Evolutionary conservation across 1,284 basidiomycete genomes (phyloP).

Genomic region (Ustilago curta): DNA sequence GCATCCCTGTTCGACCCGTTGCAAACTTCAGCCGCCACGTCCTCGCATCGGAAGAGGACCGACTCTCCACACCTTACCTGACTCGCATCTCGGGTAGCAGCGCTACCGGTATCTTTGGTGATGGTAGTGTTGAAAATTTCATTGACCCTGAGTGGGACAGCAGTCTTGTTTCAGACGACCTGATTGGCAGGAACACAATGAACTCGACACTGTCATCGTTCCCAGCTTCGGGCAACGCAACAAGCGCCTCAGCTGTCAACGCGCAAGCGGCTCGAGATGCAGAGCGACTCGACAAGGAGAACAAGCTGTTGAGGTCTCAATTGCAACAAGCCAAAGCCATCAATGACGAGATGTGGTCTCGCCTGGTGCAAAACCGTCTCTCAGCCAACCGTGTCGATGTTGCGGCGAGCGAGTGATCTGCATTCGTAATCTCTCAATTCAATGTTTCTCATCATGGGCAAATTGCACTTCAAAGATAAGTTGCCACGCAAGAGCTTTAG

Average conservation of each 20-base stretch:
- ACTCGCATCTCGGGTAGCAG: constrained; percentile 28
- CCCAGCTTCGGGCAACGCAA: neutral
- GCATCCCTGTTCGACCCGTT: constrained; percentile 37
- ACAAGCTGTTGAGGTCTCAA: constrained; percentile 47
- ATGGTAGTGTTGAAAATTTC: constrained; percentile 20
- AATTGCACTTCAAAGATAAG: neutral
- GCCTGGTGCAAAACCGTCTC: constrained; percentile 44
- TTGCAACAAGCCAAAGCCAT: constrained; percentile 58
- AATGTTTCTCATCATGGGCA: neutral
- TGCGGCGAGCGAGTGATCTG: constrained; percentile 15
- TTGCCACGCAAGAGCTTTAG: neutral
- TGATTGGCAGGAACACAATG: constrained; percentile 4
- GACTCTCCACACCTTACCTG: constrained; percentile 29
- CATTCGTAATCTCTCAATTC: neutral
- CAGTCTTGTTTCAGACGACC: constrained; percentile 23
- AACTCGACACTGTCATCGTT: neutral
- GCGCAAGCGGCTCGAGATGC: constrained; percentile 12
- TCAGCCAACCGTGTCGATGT: constrained; percentile 18
- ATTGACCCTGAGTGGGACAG: constrained; percentile 49
- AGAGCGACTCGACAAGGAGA: constrained; percentile 26
- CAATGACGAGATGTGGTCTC: constrained; percentile 62
- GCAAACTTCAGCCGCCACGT: constrained; percentile 40
- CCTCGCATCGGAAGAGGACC: constrained; percentile 35
- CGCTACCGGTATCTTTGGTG: constrained; percentile 11
- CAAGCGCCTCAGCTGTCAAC: neutral